These are phyloP conservation scores for Psilocybe cubensis DNA, from an alignment of 768 basidiomycete genomes.

Conservation along the genomic window DNA sequence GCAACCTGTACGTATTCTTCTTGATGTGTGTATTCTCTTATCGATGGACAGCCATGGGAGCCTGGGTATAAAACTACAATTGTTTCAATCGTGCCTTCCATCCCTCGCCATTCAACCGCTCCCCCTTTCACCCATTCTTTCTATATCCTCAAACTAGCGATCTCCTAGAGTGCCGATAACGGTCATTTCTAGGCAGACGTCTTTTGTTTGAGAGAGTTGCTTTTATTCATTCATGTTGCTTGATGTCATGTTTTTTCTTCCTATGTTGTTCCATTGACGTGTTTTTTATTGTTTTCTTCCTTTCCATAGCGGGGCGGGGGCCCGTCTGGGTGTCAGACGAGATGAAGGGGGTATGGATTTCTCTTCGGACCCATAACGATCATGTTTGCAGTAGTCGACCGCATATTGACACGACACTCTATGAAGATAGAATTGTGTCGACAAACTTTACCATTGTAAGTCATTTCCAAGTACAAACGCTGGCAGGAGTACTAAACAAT, in stretches of 20 bases:
- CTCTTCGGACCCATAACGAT: too few species aligned
- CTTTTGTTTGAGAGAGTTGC: not conserved
- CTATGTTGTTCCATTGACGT: not conserved
- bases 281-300: not conserved
- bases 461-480: too few species aligned
- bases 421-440: too few species aligned
- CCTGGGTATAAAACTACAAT: not conserved
- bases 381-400: too few species aligned
- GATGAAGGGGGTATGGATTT: not conserved
- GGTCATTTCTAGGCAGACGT: not conserved
- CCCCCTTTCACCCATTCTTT: not conserved
- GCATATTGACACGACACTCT: too few species aligned
- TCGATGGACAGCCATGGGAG: not conserved
- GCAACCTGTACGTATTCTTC: not conserved
- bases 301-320: not conserved
- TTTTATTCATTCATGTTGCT: not conserved
- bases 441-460: too few species aligned
- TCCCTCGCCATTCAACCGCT: not conserved
- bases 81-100: not conserved
- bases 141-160: not conserved
- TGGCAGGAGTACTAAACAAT: too few species aligned
- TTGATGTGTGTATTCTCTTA: not conserved
- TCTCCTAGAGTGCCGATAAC: not conserved
- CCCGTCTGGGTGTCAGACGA: not conserved
- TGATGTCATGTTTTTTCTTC: not conserved